Evolutionary conservation across 192 early-diverging fungal species (phyloP).

Genomic region (Neocallimastix lanati): DNA sequence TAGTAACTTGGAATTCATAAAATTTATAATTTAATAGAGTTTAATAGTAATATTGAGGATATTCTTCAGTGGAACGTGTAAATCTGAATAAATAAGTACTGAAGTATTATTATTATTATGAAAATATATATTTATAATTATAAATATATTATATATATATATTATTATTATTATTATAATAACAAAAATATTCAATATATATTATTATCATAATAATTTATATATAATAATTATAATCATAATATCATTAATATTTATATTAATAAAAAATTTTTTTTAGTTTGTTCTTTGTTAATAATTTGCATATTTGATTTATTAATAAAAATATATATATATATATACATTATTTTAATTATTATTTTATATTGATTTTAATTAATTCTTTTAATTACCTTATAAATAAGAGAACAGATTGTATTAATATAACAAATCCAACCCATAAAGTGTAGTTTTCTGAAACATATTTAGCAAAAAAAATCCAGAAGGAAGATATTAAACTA

Average conservation of each 20-base stretch:
- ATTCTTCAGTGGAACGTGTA: neutral
- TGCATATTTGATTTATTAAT: no score
- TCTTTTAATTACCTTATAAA: neutral
- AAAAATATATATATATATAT: neutral
- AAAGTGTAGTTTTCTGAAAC: neutral
- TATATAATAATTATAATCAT: no score
- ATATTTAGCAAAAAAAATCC: neutral
- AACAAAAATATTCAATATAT: no score
- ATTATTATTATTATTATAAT: neutral
- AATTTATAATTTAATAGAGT: no score
- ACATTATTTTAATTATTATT: no score
- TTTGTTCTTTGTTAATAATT: no score
- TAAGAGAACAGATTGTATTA: neutral
- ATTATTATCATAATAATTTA: no score
- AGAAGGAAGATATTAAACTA: neutral
- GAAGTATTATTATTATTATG: no score
- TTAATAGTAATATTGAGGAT: neutral
- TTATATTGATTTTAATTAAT: no score
- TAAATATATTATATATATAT: neutral
- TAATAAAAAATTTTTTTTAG: no score
- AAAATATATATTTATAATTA: neutral
- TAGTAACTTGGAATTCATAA: no score
- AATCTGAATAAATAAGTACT: neutral
- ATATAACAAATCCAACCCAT: neutral
- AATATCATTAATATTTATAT: no score